Base-by-base conservation (phyloP, 192 early-diverging fungal species). In the Piromyces finnis region DNA sequence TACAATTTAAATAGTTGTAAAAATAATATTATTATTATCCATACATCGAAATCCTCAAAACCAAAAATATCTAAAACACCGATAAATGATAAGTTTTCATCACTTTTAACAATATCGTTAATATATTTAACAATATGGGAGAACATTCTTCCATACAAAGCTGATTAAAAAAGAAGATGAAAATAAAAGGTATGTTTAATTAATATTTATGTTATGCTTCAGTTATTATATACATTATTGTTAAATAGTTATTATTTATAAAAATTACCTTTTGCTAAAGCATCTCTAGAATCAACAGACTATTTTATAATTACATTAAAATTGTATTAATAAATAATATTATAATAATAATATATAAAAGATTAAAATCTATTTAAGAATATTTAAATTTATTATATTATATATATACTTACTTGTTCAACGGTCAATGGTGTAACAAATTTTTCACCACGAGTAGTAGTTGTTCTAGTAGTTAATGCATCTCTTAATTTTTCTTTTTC, bases 381-480 rank as follows among this genome's bases (percentile, higher is more conserved):
- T 12, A 35, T 35, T 7, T 7, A 35, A 35, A 51, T 22, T 17
- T 51, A 22, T 51, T 51, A 17, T 51, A 51, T 5, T 51, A 51
- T 51, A 5, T 22, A 17, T 17, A 2, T 12, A 39, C 13, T 51
- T 68, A 68, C 51, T 68, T 68, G 51, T 68, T 68, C 51, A 68
- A 68, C 51, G 4, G 51, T 68, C 11, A 68, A 68, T n/a, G 51
- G 51, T 9, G 51, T 68, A 68, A 68, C 51, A n/a, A 68, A 68
- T 17, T 68, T 68, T 68, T 68, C 51, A 68, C 51, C 51, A 68
- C 51, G 51, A 68, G 51, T 68, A 68, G 9, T 11, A 9, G 92
- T 90, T 18, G 94, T 94, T 83, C 93, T 91, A 85, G 90, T 92
- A 5, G 95, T 94, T 41, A 98, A 87, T 18, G 93, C 89, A 78